Evolutionary conservation across 768 basidiomycete genomes (phyloP), one percentile per base, ranked within the genome.

Genomic region (Mycena floridula): DNA sequence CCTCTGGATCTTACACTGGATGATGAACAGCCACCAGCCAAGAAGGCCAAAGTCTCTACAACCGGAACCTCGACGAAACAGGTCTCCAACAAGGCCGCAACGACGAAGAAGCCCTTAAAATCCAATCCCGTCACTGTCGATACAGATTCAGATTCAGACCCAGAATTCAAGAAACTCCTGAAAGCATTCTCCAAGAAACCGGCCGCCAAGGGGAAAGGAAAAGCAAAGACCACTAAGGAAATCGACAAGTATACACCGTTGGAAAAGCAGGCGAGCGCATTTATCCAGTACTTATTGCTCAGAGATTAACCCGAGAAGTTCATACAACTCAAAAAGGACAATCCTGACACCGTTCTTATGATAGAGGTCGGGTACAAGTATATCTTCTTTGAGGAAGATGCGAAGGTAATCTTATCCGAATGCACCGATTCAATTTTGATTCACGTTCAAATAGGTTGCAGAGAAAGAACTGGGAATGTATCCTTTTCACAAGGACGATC

Each of bases 341-440:
- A 89, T 59, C 71, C 74, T 1, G 85, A 74, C 9, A 79, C 78
- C 4, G 50, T 93, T 26, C 67, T 93, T 11, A 80, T 92, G 74
- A 67, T 93, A 20, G 84, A 91, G 59, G 80, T 85, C 23, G 90
- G 90, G 4, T 93, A 93, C 61, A 92, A 85, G 59, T 85, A 81
- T 59, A 76, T 70, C 43, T 92, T 94, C 60, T 92, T 82, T 54
- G 84, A 80, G 40, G 82, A 91, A 18, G 91, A 93, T 55, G 91
- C 91, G 1, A 79, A 80, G 69, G 88, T 82, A 41, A 15, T 25
- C 40, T 3, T 21, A n/a, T n/a, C n/a, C n/a, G n/a, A n/a, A n/a
- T 30, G 30, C 46, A 21, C 30, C 30, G 40, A 40, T 37, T 42
- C 42, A 42, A 38, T 28, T 12, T 24, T 52, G 39, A 44, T 37